Evolutionary conservation across 1,284 basidiomycete genomes (phyloP).

Genomic region (Wolfiporia cocos): DNA sequence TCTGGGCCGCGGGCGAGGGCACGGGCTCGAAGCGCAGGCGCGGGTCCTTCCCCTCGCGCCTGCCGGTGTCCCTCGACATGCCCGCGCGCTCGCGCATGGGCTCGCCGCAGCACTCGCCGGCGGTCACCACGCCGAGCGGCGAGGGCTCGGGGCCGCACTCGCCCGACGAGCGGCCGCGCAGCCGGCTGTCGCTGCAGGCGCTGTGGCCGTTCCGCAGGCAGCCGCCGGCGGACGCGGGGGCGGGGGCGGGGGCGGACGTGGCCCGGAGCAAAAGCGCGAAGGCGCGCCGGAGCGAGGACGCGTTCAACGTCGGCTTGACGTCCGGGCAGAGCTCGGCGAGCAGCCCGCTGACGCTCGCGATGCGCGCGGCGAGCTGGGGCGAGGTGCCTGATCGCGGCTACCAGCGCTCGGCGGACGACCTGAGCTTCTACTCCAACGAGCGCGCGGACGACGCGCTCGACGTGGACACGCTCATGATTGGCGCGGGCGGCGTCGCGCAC

Average conservation of each 20-base stretch:
- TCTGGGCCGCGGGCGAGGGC: slow-evolving; percentile 7
- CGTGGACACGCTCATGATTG: slow-evolving; percentile 43
- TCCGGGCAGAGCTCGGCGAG: slow-evolving; percentile 23
- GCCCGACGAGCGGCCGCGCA: slow-evolving; percentile 21
- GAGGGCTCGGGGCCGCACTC: slow-evolving; percentile 13
- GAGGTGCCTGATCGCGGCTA: slow-evolving; percentile 39
- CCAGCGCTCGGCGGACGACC: slow-evolving; percentile 38
- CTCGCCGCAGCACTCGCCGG: slow-evolving; percentile 18
- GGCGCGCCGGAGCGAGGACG: slow-evolving; percentile 28
- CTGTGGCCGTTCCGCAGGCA: slow-evolving; percentile 15
- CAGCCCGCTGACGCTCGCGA: slow-evolving; percentile 32
- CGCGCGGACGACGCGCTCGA: slow-evolving; percentile 31
- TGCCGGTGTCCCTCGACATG: slow-evolving; percentile 15
- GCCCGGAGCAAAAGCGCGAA: slow-evolving; percentile 3
- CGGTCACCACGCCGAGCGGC: slow-evolving; percentile 14
- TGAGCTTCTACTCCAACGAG: slow-evolving; percentile 47
- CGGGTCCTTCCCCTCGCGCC: slow-evolving; percentile 12
- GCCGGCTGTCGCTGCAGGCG: slow-evolving; percentile 14
- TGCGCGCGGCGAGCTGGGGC: slow-evolving; percentile 62
- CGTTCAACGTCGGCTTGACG: slow-evolving; percentile 22
- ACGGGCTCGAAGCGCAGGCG: slow-evolving; percentile 10
- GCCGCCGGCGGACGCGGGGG: slow-evolving; percentile 11
- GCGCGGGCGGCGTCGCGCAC: slow-evolving; percentile 45
- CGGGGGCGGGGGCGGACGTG: slow-evolving; percentile 12
- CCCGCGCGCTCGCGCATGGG: slow-evolving; percentile 11